phyloP scores from a whole-genome alignment of 208 protist genomes.

The Herpetomonas tarakana region DNA sequence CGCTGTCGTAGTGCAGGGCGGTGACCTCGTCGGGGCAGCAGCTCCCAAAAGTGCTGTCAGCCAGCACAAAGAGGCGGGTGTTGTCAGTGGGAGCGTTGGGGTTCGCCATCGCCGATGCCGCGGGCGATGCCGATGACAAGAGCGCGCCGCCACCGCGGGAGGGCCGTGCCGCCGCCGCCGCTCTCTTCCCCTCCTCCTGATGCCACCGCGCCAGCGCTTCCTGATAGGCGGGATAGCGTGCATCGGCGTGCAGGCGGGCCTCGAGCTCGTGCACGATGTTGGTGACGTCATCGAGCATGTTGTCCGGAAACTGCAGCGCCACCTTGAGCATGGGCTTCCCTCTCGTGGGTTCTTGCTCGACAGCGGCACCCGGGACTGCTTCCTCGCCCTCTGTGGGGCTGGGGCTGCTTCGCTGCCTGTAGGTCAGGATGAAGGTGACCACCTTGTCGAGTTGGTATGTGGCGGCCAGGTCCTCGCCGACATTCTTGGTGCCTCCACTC shows the following conservation, averaged over 20 bases:
- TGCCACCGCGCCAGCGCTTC: neutral
- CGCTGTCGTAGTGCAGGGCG: constrained; percentile 75
- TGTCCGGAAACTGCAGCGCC: constrained; percentile 90
- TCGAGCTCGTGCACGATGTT: constrained; percentile 53
- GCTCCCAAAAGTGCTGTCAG: constrained; percentile 90
- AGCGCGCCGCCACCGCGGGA: neutral
- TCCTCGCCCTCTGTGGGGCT: neutral
- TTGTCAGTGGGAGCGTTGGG: constrained; percentile 24
- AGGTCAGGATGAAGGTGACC: constrained; percentile 3
- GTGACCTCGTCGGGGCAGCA: constrained; percentile 93
- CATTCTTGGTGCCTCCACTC: neutral
- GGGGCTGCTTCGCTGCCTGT: neutral
- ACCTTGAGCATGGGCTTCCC: constrained; percentile 33
- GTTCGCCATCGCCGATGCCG: constrained; percentile 22
- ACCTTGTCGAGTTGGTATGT: constrained; percentile 26
- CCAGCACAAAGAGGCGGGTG: constrained; percentile 74
- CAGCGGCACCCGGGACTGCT: neutral
- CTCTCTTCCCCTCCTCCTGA: constrained; percentile 1
- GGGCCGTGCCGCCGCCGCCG: neutral
- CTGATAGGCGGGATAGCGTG: constrained; percentile 23
- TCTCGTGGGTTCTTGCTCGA: neutral
- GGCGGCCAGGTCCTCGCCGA: constrained; percentile 3
- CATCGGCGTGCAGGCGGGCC: constrained; percentile 26
- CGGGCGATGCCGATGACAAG: neutral
- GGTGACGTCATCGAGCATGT: constrained; percentile 68